A percentile compares a stretch with the other conserved stretches of the same genome.
phyloP scores from a whole-genome alignment of 768 basidiomycete species.

The Roridomyces roridus region DNA sequence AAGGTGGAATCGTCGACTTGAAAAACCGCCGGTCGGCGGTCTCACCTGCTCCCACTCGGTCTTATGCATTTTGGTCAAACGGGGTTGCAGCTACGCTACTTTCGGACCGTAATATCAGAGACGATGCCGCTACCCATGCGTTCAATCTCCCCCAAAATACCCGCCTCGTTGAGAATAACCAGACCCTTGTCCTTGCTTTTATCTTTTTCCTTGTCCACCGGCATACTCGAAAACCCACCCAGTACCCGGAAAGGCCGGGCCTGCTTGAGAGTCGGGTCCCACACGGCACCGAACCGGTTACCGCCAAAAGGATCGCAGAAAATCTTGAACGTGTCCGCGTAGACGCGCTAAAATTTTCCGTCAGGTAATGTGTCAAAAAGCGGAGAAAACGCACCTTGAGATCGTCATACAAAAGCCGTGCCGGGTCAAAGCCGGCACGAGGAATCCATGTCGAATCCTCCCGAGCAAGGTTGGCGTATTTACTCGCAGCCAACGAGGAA shows the following conservation, averaged over 20 bases:
- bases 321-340: constrained; percentile 77
- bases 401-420: constrained; percentile 66
- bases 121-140: constrained; percentile 77
- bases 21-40: no score
- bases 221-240: constrained; percentile 78
- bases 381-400: constrained; percentile 61
- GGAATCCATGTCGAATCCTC: constrained; percentile 33
- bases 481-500: constrained; percentile 50
- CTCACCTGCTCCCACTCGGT: no score
- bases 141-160: constrained; percentile 76
- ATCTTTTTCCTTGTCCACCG: constrained; percentile 50
- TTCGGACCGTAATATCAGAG: constrained; percentile 49
- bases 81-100: no score
- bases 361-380: constrained; percentile 5
- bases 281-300: constrained; percentile 78
- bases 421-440: constrained; percentile 85
- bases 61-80: no score
- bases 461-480: constrained; percentile 51
- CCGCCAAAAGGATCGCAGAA: constrained; percentile 90
- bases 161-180: constrained; percentile 70
- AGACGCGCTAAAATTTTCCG: constrained; percentile 59
- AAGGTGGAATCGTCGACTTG: no score
- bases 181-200: constrained; percentile 61
- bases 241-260: constrained; percentile 79
- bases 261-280: constrained; percentile 76